Evolutionary conservation across 75 land plant species (phyloP).

Genomic region (Cupressus sempervirens): DNA sequence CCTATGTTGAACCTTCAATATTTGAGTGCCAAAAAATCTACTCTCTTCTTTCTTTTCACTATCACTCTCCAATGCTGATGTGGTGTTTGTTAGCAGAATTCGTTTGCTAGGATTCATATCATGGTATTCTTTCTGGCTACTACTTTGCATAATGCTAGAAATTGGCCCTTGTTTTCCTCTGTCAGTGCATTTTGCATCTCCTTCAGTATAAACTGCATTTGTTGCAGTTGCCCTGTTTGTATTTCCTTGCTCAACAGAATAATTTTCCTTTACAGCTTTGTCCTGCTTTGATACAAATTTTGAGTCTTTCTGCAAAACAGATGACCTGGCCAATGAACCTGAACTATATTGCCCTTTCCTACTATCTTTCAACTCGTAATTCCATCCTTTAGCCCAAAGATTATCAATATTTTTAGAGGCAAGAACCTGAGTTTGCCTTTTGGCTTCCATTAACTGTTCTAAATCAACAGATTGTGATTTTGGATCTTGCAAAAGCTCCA

Average conservation of each 20-base stretch:
- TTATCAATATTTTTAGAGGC: conserved; percentile 83
- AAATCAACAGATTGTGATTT: conserved; percentile 50
- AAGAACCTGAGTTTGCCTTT: conserved; percentile 69
- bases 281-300: background rate
- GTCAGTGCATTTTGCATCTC: conserved; percentile 1
- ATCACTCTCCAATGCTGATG: background rate
- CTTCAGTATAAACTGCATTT: background rate
- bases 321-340: background rate
- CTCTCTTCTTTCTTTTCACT: background rate
- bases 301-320: background rate
- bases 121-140: background rate
- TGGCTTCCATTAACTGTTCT: conserved; percentile 69
- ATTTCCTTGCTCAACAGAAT: background rate
- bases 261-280: background rate
- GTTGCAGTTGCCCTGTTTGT: background rate
- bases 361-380: background rate
- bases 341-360: background rate
- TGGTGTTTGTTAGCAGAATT: background rate
- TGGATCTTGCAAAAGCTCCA: background rate
- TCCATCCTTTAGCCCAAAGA: conserved; percentile 1
- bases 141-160: background rate
- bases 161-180: background rate
- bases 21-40: background rate
- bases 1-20: conserved; percentile 7
- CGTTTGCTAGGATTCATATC: background rate